Evolutionary conservation across 495 filamentous ascomycete species (phyloP).

Genomic region (Viridothelium virens): DNA sequence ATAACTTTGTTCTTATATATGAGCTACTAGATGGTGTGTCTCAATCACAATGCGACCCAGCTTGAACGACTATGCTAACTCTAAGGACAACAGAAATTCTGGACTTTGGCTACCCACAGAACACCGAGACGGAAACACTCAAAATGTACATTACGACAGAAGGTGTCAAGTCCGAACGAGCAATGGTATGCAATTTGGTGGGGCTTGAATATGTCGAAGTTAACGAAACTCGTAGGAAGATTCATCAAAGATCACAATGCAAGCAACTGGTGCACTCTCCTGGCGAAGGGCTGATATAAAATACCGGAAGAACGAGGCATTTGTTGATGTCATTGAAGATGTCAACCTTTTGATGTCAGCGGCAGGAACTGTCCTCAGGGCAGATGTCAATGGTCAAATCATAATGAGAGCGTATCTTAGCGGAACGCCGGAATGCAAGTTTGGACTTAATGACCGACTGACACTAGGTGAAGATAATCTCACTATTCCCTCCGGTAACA

Average conservation of each 20-base stretch:
- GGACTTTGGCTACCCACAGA: slow-evolving; percentile 98
- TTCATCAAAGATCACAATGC: slow-evolving; percentile 96
- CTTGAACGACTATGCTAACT: no score
- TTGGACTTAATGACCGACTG: slow-evolving; percentile 93
- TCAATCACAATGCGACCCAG: neutral
- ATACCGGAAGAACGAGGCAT: slow-evolving; percentile 98
- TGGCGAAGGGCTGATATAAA: slow-evolving; percentile 97
- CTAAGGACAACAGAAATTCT: slow-evolving; percentile 65
- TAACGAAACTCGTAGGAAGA: slow-evolving; percentile 50
- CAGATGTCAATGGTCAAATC: slow-evolving; percentile 96
- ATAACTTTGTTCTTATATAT: slow-evolving; percentile 98
- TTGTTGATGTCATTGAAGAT: slow-evolving; percentile 98
- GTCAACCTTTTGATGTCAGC: slow-evolving; percentile 99
- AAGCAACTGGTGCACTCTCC: slow-evolving; percentile 93
- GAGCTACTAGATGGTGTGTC: slow-evolving; percentile 85
- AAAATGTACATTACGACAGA: slow-evolving; percentile 99
- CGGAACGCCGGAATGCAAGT: slow-evolving; percentile 98
- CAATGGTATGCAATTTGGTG: slow-evolving; percentile 42
- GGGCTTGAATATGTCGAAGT: neutral
- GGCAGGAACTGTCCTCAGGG: slow-evolving; percentile 85
- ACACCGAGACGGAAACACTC: slow-evolving; percentile 96
- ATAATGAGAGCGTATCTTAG: slow-evolving; percentile 98
- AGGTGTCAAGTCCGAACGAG: slow-evolving; percentile 91
- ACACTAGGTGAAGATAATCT: slow-evolving; percentile 63
- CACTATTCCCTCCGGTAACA: slow-evolving; percentile 58